Evolutionary conservation across 2,329 filamentous ascomycete genomes (phyloP).

Genomic region (Microdochium bolleyi): DNA sequence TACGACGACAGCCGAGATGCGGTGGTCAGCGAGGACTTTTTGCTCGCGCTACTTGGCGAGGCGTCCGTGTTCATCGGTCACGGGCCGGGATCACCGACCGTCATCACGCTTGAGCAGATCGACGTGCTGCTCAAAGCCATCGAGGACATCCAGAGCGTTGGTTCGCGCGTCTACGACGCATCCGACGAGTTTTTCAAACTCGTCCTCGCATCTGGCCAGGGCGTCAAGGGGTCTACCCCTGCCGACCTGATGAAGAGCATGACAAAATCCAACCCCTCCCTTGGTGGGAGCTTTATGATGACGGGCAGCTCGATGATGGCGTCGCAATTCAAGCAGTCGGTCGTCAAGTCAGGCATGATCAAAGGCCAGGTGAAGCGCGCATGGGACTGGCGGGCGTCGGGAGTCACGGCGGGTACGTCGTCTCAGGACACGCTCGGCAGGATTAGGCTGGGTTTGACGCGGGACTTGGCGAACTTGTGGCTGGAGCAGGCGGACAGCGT

Average conservation of each 20-base stretch:
- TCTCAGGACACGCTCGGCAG: slow-evolving; percentile 65
- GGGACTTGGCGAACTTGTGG: slow-evolving; percentile 66
- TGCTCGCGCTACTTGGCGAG: slow-evolving; percentile 79
- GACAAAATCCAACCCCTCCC: slow-evolving; percentile 28
- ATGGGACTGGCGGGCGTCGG: slow-evolving; percentile 60
- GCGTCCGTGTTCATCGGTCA: slow-evolving; percentile 68
- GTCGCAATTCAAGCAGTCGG: slow-evolving; percentile 52
- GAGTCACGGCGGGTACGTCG: slow-evolving; percentile 38
- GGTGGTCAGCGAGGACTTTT: slow-evolving; percentile 80
- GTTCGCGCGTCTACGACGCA: slow-evolving; percentile 61
- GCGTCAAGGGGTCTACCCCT: slow-evolving; percentile 53
- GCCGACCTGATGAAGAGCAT: slow-evolving; percentile 58
- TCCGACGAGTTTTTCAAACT: slow-evolving; percentile 74
- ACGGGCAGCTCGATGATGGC: slow-evolving; percentile 67
- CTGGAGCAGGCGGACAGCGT: slow-evolving; percentile 55
- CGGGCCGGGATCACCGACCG: slow-evolving; percentile 18
- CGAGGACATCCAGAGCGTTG: slow-evolving; percentile 63
- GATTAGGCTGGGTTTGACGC: slow-evolving; percentile 65
- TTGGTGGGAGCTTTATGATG: slow-evolving; percentile 55
- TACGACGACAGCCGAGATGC: slow-evolving; percentile 75
- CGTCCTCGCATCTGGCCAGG: slow-evolving; percentile 63
- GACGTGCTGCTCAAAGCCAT: slow-evolving; percentile 55
- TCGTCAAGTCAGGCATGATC: slow-evolving; percentile 24
- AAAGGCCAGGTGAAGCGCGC: slow-evolving; percentile 45
- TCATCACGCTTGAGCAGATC: slow-evolving; percentile 66